Conservation (phyloP, 805 yeast species). For the Wickerhamiella australiensis region DNA sequence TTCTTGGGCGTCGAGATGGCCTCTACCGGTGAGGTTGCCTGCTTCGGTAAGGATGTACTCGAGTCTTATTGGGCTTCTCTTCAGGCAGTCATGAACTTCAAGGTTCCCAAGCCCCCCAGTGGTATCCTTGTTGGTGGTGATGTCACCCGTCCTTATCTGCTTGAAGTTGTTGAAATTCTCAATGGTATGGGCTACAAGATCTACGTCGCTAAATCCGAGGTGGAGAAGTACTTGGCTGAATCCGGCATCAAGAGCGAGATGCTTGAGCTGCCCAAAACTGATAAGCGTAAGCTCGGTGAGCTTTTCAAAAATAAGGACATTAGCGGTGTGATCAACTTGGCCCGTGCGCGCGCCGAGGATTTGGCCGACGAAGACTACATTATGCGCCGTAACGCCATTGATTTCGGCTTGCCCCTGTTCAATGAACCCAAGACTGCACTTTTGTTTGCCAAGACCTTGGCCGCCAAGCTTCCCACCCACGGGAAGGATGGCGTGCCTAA, state of each 20-base stretch:
- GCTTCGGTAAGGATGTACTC: slow-evolving; percentile 71
- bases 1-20: slow-evolving; percentile 99
- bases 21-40: slow-evolving; percentile 97
- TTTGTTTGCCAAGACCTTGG: slow-evolving; percentile 74
- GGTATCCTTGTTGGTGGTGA: slow-evolving; percentile 95
- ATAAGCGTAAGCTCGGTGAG: slow-evolving; percentile 86
- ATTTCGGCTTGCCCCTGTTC: slow-evolving; percentile 89
- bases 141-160: slow-evolving; percentile 54
- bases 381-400: slow-evolving; percentile 99
- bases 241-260: slow-evolving; percentile 39
- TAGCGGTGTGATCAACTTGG: slow-evolving; percentile 82
- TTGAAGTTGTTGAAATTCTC: slow-evolving; percentile 57
- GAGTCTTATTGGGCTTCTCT: slow-evolving; percentile 98
- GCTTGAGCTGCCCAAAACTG: slow-evolving; percentile 85
- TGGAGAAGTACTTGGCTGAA: slow-evolving; percentile 52
- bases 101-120: slow-evolving; percentile 79
- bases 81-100: slow-evolving; percentile 95
- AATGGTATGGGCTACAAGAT: slow-evolving; percentile 68
- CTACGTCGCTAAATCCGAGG: slow-evolving; percentile 63
- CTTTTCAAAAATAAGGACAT: slow-evolving; percentile 79
- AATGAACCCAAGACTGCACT: slow-evolving; percentile 91
- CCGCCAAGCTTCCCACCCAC: slow-evolving; percentile 50
- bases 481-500: slow-evolving; percentile 48
- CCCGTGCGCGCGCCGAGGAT: slow-evolving; percentile 76
- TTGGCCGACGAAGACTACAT: slow-evolving; percentile 82